phyloP scores from a whole-genome alignment of 768 basidiomycete genomes.

The Plicaturopsis crispa region DNA sequence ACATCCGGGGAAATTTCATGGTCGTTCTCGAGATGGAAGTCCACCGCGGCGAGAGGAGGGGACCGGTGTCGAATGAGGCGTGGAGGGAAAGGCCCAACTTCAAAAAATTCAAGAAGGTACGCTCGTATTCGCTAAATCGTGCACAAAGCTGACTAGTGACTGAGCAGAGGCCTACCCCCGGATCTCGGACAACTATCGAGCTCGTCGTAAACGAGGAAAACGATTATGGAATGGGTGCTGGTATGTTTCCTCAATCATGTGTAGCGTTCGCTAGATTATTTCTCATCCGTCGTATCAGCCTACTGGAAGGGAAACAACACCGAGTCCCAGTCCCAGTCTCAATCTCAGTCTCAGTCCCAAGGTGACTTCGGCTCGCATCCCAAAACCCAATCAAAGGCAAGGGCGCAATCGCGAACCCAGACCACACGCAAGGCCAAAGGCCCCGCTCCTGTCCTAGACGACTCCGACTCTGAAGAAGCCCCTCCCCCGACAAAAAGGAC shows the following conservation, averaged over 20 bases:
- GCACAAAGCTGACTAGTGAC: too few species aligned
- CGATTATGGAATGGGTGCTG: conserved; percentile 46
- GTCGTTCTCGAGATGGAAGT: conserved; percentile 63
- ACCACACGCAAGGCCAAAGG: conserved; percentile 13
- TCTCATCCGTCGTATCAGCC: conserved; percentile 24
- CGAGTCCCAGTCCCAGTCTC: conserved; percentile 14
- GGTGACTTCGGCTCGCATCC: conserved; percentile 7
- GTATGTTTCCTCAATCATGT: conserved; percentile 29
- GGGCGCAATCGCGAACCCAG: conserved; percentile 12
- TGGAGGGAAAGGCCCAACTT: conserved; percentile 57
- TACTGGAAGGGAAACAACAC: conserved; percentile 45
- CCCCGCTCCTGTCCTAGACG: conserved; percentile 24
- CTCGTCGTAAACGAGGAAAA: conserved; percentile 42
- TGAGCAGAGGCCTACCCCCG: conserved; percentile 20
- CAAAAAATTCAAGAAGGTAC: conserved; percentile 76
- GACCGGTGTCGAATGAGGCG: conserved; percentile 16
- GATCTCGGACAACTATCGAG: conserved; percentile 33
- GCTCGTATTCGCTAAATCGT: too few species aligned
- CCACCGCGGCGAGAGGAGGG: conserved; percentile 25
- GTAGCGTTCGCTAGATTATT: conserved; percentile 5
- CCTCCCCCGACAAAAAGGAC: conserved; percentile 11
- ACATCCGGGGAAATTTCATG: conserved; percentile 74
- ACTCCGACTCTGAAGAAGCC: conserved; percentile 30
- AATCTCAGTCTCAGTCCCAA: conserved; percentile 2
- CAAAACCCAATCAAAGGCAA: conserved; percentile 11